Evolutionary conservation across 225 moss, liverwort and hornwort species (phyloP).

Genomic region (Pseudoscleropodium purum): DNA sequence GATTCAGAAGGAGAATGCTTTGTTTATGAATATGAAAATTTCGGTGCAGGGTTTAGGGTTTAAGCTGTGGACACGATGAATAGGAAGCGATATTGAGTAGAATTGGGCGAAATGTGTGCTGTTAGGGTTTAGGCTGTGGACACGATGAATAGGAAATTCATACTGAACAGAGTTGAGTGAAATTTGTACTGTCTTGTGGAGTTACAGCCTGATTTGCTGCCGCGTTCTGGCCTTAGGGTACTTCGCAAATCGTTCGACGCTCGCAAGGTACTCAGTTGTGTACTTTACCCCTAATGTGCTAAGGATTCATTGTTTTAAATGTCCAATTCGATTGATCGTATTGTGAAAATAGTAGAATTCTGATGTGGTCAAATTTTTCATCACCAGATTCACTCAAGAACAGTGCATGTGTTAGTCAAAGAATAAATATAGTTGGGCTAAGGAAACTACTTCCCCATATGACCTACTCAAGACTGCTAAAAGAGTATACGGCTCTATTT

Average conservation of each 20-base stretch:
- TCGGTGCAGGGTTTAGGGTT: constrained; percentile 4
- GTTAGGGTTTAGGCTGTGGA: not conserved
- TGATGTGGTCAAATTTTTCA: not conserved
- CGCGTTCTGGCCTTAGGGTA: constrained; percentile 52
- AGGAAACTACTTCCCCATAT: not conserved
- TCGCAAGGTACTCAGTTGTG: constrained; percentile 53
- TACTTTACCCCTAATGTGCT: no score
- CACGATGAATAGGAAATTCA: not conserved
- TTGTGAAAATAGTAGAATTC: not conserved
- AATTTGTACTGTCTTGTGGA: not conserved
- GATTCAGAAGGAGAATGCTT: not conserved
- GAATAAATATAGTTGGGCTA: not conserved
- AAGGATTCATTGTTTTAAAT: not conserved
- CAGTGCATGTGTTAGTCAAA: not conserved
- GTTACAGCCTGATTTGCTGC: constrained; percentile 49
- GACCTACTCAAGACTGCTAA: not conserved
- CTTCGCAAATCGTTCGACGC: constrained; percentile 93
- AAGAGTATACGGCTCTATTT: not conserved
- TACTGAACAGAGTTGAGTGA: not conserved
- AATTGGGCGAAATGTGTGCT: not conserved
- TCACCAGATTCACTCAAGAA: not conserved
- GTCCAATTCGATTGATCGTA: not conserved
- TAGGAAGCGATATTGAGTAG: not conserved
- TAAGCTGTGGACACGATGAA: not conserved
- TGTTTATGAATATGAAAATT: not conserved